Conservation (phyloP, 2,329 filamentous ascomycete species). For the Incumbomyces lentus region DNA sequence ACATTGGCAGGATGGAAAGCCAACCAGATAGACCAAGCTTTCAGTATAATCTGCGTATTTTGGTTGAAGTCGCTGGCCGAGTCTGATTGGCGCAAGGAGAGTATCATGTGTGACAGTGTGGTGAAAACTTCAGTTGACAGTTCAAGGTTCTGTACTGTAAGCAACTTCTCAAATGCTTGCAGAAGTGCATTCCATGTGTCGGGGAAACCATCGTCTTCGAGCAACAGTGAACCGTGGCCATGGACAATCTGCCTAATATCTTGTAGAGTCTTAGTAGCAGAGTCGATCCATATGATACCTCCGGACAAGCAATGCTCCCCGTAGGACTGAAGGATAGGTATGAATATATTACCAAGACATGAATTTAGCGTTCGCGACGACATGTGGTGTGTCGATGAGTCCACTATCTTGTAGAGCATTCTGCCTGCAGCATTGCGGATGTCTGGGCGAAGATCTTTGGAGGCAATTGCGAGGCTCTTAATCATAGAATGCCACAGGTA, state of each 20-base stretch:
- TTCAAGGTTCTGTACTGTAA: background rate
- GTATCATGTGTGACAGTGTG: background rate
- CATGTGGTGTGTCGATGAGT: slow-evolving; percentile 69
- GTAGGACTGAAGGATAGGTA: slow-evolving; percentile 70
- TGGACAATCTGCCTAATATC: slow-evolving; percentile 11
- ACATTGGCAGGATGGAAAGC: slow-evolving; percentile 15
- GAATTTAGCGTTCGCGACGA: slow-evolving; percentile 12
- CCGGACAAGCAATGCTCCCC: slow-evolving; percentile 37
- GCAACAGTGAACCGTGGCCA: slow-evolving; percentile 10
- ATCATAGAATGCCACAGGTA: slow-evolving; percentile 16
- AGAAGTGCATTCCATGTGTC: slow-evolving; percentile 14
- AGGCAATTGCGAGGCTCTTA: slow-evolving; percentile 25
- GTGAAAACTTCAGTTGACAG: background rate
- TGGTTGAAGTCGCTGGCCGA: background rate
- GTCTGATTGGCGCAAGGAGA: background rate
- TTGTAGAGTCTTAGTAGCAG: background rate
- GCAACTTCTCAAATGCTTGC: slow-evolving; percentile 6
- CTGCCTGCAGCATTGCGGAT: slow-evolving; percentile 61
- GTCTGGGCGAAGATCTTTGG: slow-evolving; percentile 31
- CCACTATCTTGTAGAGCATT: slow-evolving; percentile 81
- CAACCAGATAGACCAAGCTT: slow-evolving; percentile 12
- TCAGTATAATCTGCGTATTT: slow-evolving; percentile 18
- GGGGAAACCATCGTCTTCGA: slow-evolving; percentile 9
- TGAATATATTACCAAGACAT: slow-evolving; percentile 66
- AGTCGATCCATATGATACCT: background rate